Evolutionary conservation across 148 eudicot genomes (phyloP), one percentile per base, ranked within the genome.

Genomic region (Rhododendron molle): DNA sequence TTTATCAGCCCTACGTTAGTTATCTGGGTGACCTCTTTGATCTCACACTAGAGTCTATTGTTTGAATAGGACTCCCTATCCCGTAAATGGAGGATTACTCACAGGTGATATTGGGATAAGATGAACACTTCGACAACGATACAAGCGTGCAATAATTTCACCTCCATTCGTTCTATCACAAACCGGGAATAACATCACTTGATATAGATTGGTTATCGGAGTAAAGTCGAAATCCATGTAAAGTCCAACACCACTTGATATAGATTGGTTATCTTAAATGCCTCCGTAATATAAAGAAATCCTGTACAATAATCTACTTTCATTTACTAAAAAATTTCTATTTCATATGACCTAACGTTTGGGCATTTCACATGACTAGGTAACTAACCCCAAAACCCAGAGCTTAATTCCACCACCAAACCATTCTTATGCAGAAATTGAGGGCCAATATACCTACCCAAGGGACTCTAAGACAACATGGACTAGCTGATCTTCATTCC

Each of bases 351-450:
- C n/a, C 26, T 56, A 36, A 14, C 13, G 13, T 11, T 40, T 34
- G 85, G 88, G 85, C 87, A 87, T 60, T 83, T 82, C 43, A 71
- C 26, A 13, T 87, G 77, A 90, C 84, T 90, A 34, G 81, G 87
- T 83, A 88, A 78, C 54, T 4, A 69, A 78, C 72, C 88, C 88
- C 85, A 81, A 76, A 77, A 76, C 54, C 76, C 43, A 44, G 40
- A 82, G 49, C 56, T 40, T 54, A 16, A 20, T 14, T 26, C 76
- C 79, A 20, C 32, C 67, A 11, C 32, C 67, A 11, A 73, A 21
- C 74, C 60, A 56, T 20, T 43, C 80, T 73, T 28, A 20, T 11
- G 32, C 85, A 69, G 49, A 69, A 69, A 69, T 67, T 50, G 58
- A 18, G 13, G 85, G 49, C 20, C 44, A 38, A 52, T 32, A 36